Conservation (phyloP, 2,329 filamentous ascomycete species). For the Neofusicoccum sp. region DNA sequence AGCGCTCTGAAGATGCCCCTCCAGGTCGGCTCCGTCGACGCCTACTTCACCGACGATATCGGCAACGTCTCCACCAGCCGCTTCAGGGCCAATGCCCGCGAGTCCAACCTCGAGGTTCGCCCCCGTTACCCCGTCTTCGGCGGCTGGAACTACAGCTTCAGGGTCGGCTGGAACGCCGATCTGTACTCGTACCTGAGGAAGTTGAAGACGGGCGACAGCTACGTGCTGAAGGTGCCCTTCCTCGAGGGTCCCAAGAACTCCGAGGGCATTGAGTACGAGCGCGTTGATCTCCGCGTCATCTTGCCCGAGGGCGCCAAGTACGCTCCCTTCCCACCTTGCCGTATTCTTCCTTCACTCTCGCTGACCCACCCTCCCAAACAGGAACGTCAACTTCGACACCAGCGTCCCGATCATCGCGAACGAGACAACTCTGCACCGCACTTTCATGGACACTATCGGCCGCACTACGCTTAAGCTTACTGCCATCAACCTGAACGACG, state of each 20-base stretch:
- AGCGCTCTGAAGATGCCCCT: slow-evolving; percentile 82
- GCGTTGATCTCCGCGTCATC: slow-evolving; percentile 77
- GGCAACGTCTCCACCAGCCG: slow-evolving; percentile 94
- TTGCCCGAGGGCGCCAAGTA: slow-evolving; percentile 89
- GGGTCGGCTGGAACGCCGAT: slow-evolving; percentile 92
- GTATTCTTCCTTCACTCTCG: neutral
- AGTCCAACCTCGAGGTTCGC: slow-evolving; percentile 85
- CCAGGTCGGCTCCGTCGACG: slow-evolving; percentile 74
- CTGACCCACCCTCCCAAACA: slow-evolving; percentile 38
- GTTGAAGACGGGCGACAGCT: slow-evolving; percentile 65
- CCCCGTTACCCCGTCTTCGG: slow-evolving; percentile 96
- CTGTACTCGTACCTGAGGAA: slow-evolving; percentile 74
- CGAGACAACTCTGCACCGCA: slow-evolving; percentile 70
- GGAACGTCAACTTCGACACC: slow-evolving; percentile 78
- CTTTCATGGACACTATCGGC: slow-evolving; percentile 91
- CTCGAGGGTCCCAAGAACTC: slow-evolving; percentile 85
- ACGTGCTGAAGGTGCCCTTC: slow-evolving; percentile 87
- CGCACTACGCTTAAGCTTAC: slow-evolving; percentile 80
- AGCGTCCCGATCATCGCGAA: slow-evolving; percentile 70
- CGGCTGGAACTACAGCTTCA: slow-evolving; percentile 98
- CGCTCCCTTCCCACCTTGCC: slow-evolving; percentile 39
- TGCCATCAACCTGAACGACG: slow-evolving; percentile 86
- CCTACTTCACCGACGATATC: slow-evolving; percentile 95
- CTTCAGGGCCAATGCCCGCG: slow-evolving; percentile 76
- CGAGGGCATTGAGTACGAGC: slow-evolving; percentile 85